Percentiles rank a stretch among this genome's conserved stretches.
These are phyloP conservation scores for Candida stauntonica DNA, from an alignment of 805 yeast genomes.

Conservation along the genomic window DNA sequence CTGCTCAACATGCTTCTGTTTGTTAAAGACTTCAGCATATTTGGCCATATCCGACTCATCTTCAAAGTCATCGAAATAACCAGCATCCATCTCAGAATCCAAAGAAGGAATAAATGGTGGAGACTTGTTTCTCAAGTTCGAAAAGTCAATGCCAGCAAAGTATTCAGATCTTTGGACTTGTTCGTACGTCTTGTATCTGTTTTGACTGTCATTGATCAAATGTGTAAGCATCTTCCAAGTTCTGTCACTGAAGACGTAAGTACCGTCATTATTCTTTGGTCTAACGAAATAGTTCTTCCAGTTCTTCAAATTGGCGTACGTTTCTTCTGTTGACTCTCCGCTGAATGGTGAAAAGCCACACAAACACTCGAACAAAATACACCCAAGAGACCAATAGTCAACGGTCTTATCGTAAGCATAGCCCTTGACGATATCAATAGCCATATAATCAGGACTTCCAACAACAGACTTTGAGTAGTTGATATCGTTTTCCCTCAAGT, in stretches of 20 bases:
- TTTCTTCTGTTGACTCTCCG: constrained; percentile 90
- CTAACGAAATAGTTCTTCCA: constrained; percentile 88
- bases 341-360: constrained; percentile 98
- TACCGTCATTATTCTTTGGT: constrained; percentile 88
- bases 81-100: constrained; percentile 97
- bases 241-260: constrained; percentile 90
- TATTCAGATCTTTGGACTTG: constrained; percentile 79
- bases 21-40: constrained; percentile 93
- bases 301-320: constrained; percentile 86
- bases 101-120: constrained; percentile 98
- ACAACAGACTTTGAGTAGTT: constrained; percentile 93
- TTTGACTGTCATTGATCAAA: constrained; percentile 73
- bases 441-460: constrained; percentile 99
- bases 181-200: constrained; percentile 71
- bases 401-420: constrained; percentile 91
- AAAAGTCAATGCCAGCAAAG: constrained; percentile 83
- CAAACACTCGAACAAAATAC: constrained; percentile 92
- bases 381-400: constrained; percentile 98
- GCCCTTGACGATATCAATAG: constrained; percentile 86
- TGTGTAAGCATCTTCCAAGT: constrained; percentile 87
- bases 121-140: constrained; percentile 54
- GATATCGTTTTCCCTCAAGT: constrained; percentile 67
- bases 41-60: constrained; percentile 97
- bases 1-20: constrained; percentile 79
- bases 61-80: constrained; percentile 95